Evolutionary conservation across 2,329 filamentous ascomycete genomes (phyloP).

Genomic region (Xylaria sp.): DNA sequence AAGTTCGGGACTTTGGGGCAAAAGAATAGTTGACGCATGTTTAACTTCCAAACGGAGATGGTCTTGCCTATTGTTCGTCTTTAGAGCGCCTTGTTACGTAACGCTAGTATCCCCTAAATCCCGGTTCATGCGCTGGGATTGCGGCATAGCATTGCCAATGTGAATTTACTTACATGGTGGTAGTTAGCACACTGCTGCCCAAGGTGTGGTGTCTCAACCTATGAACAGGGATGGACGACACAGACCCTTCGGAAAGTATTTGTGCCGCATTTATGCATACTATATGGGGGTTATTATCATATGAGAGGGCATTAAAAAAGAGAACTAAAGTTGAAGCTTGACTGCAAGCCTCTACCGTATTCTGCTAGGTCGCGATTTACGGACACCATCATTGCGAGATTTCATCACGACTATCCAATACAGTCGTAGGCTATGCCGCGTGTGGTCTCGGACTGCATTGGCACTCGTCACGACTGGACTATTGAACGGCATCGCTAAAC

Average conservation of each 20-base stretch:
- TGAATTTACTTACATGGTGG: neutral
- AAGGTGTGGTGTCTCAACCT: neutral
- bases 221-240: neutral
- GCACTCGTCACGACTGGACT: too few relatives aligned
- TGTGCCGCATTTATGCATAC: neutral
- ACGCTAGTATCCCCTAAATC: neutral
- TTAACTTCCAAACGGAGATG: neutral
- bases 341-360: neutral
- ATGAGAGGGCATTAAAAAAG: neutral
- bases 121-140: neutral
- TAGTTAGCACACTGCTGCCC: neutral
- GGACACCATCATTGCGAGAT: neutral
- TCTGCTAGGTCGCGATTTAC: slow-evolving; percentile 2
- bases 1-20: neutral
- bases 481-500: too few relatives aligned
- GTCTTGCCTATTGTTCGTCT: neutral
- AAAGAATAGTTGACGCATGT: neutral
- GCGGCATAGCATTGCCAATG: too few relatives aligned
- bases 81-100: neutral
- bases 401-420: neutral
- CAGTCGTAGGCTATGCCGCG: too few relatives aligned
- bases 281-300: neutral
- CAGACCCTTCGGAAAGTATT: neutral
- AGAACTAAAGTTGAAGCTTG: neutral
- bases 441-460: too few relatives aligned